Base-by-base conservation (phyloP, 2,329 filamentous ascomycete genomes). In the Pseudogymnoascus verrucosus region DNA sequence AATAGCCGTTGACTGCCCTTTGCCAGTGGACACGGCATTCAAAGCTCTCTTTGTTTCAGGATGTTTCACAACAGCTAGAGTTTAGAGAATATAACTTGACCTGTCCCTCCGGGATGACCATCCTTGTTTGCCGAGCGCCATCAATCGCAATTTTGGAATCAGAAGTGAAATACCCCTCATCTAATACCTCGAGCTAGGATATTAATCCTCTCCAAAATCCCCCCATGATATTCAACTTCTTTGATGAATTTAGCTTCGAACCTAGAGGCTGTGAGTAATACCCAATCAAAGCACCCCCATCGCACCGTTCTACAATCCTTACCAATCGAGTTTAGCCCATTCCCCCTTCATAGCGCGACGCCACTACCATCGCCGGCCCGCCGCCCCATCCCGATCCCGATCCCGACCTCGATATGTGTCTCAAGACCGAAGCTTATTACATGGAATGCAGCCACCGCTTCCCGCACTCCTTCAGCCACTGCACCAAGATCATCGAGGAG, bases 381-480 rank as follows among this genome's bases (percentile, higher is more conserved):
- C 5, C 51, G n/a, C 23, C 26, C 51, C 28, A 57, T 57, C 51
- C n/a, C 28, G 28, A 34, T 57, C 51, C 26, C 28, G 28, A 34
- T 57, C 51, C 28, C 51, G 51, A 12, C 12, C 14, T 34, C 26
- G n/a, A 31, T 12, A 57, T 57, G 51, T 57, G 51, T 57, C 51
- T 57, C 51, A 57, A 34, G 28, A 57, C 51, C 8, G 51, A 57
- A 34, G 51, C 51, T 57, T 57, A 57, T 57, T 57, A 57, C 51
- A 21, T 12, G 51, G 51, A 34, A 12, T 57, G 51, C 51, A 34
- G n/a, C 11, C 51, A 57, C 51, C 51, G 51, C n/a, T 57, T 57
- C 28, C 51, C 51, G 1, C n/a, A 19, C 28, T 34, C 51, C 28
- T 57, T 57, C 51, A 34, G 28, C 10, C 51, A 57, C 28, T 57